Evolutionary conservation across 1,284 basidiomycete genomes (phyloP).

Genomic region (Stygiomarasmius scandens): DNA sequence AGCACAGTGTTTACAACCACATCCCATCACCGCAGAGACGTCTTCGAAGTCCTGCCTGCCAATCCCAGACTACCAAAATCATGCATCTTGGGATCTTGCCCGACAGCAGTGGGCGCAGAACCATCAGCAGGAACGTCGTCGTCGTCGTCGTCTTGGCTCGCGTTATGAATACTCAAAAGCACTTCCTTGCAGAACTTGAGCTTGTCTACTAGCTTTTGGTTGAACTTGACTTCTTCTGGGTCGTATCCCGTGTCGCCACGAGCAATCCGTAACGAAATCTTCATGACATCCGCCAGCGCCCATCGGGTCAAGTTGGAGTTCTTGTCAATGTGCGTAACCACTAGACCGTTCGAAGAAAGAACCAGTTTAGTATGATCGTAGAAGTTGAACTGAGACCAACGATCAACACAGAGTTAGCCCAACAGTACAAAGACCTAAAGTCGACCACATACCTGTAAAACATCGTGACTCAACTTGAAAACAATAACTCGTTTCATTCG

Average conservation of each 20-base stretch:
- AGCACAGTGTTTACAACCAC: too few relatives aligned
- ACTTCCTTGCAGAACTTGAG: slow-evolving; percentile 85
- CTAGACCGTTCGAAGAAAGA: slow-evolving; percentile 76
- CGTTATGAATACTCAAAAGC: slow-evolving; percentile 60
- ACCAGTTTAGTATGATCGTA: slow-evolving; percentile 97
- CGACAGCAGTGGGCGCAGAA: not conserved
- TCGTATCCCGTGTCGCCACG: slow-evolving; percentile 36
- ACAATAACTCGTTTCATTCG: slow-evolving; percentile 97
- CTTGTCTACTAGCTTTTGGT: slow-evolving; percentile 71
- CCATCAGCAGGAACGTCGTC: not conserved
- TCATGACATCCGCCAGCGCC: slow-evolving; percentile 77
- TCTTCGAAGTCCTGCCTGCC: slow-evolving; percentile 1
- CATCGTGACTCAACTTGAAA: slow-evolving; percentile 93
- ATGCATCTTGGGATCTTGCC: not conserved
- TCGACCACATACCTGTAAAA: slow-evolving; percentile 69
- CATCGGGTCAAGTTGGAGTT: slow-evolving; percentile 79
- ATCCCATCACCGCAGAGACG: slow-evolving; percentile 10
- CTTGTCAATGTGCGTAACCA: slow-evolving; percentile 90
- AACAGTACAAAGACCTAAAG: not conserved
- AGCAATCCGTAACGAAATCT: slow-evolving; percentile 46
- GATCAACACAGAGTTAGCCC: not conserved
- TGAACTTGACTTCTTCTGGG: slow-evolving; percentile 59
- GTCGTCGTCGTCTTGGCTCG: slow-evolving; percentile 25
- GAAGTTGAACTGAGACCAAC: slow-evolving; percentile 84
- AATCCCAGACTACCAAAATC: not conserved